phyloP scores from a whole-genome alignment of 2,329 filamentous ascomycete genomes.

The Huntiella omanensis region DNA sequence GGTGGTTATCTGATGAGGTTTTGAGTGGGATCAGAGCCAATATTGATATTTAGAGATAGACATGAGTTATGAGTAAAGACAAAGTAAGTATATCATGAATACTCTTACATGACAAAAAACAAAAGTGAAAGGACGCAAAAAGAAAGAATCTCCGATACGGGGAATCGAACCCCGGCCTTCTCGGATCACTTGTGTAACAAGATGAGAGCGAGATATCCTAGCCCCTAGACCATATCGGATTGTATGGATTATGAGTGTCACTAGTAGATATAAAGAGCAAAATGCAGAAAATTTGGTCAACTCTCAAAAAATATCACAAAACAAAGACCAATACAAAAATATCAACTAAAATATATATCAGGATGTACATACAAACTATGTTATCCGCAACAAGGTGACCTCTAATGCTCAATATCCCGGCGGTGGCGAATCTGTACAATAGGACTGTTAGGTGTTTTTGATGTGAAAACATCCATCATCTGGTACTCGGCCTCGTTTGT shows the following conservation, averaged over 20 bases:
- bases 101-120: not conserved
- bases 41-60: not conserved
- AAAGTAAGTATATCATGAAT: not conserved
- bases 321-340: not conserved
- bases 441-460: conserved; percentile 46
- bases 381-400: not conserved
- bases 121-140: not conserved
- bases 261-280: too few species aligned
- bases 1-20: not conserved
- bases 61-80: not conserved
- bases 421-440: conserved; percentile 40
- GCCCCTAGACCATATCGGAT: too few species aligned
- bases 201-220: too few species aligned
- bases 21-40: not conserved
- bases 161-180: conserved; percentile 14
- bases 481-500: conserved; percentile 44
- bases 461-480: conserved; percentile 54
- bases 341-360: not conserved
- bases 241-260: too few species aligned
- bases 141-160: conserved; percentile 11
- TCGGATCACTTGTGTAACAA: conserved; percentile 6
- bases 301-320: not conserved
- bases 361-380: not conserved
- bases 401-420: conserved; percentile 8
- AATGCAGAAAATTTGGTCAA: too few species aligned